phyloP scores from a whole-genome alignment of 768 basidiomycete genomes.

The Leccinum longicurvipes region DNA sequence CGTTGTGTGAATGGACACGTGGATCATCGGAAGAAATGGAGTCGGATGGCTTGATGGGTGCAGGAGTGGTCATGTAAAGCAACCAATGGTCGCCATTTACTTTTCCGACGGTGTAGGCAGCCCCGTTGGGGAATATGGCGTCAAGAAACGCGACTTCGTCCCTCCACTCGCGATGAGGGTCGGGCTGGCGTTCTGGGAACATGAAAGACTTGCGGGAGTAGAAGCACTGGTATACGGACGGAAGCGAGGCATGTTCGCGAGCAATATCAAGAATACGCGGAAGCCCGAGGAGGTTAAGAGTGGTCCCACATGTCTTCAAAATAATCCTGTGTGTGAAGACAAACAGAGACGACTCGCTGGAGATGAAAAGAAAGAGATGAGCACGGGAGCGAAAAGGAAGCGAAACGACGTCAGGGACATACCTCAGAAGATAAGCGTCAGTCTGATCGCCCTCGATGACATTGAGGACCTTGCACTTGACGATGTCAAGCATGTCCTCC shows the following conservation, averaged over 20 bases:
- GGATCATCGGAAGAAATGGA: slow-evolving; percentile 17
- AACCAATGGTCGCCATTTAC: slow-evolving; percentile 99
- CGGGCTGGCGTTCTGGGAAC: slow-evolving; percentile 94
- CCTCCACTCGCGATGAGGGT: slow-evolving; percentile 92
- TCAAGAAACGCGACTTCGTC: slow-evolving; percentile 92
- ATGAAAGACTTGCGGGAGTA: slow-evolving; percentile 99
- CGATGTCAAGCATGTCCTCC: slow-evolving; percentile 97
- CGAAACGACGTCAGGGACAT: slow-evolving; percentile 23
- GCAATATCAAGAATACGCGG: slow-evolving; percentile 96
- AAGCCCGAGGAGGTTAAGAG: slow-evolving; percentile 92
- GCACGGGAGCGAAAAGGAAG: slow-evolving; percentile 3
- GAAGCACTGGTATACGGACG: slow-evolving; percentile 84
- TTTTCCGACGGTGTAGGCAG: slow-evolving; percentile 95
- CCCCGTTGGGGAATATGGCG: slow-evolving; percentile 80
- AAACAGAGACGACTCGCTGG: slow-evolving; percentile 97
- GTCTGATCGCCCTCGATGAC: slow-evolving; percentile 84
- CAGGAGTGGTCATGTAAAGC: slow-evolving; percentile 81
- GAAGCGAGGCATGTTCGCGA: slow-evolving; percentile 57
- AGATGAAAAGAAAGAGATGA: slow-evolving; percentile 7
- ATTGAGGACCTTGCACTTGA: slow-evolving; percentile 94
- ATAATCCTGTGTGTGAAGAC: slow-evolving; percentile 94
- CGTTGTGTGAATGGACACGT: slow-evolving; percentile 14
- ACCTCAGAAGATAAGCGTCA: slow-evolving; percentile 97
- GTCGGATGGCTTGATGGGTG: slow-evolving; percentile 28
- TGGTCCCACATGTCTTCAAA: slow-evolving; percentile 98